Evolutionary conservation across 2,329 filamentous ascomycete genomes (phyloP).

Genomic region (Ustilaginoidea virens): DNA sequence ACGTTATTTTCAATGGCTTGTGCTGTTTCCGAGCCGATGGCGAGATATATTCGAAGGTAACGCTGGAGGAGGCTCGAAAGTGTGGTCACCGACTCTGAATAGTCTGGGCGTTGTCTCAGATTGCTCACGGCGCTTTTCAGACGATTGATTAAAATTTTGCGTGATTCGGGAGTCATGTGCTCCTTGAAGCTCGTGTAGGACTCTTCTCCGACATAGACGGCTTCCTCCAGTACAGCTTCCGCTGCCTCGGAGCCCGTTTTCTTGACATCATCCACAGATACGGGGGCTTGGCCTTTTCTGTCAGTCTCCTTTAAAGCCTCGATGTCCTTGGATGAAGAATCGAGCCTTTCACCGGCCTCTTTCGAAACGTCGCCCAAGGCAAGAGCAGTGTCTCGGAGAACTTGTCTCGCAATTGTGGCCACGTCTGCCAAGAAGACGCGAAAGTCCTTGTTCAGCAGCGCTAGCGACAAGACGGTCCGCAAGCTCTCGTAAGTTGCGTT

Average conservation of each 20-base stretch:
- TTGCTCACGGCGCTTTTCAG: slow-evolving; percentile 63
- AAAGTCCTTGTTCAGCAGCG: slow-evolving; percentile 83
- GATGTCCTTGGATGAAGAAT: slow-evolving; percentile 46
- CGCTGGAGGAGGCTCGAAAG: slow-evolving; percentile 60
- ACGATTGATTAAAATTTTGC: slow-evolving; percentile 55
- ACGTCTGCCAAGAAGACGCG: slow-evolving; percentile 72
- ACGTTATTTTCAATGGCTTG: slow-evolving; percentile 55
- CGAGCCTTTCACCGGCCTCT: slow-evolving; percentile 56
- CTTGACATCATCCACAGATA: slow-evolving; percentile 49
- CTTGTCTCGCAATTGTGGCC: slow-evolving; percentile 61
- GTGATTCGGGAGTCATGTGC: slow-evolving; percentile 58
- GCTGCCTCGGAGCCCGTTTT: slow-evolving; percentile 39
- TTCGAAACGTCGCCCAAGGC: slow-evolving; percentile 63
- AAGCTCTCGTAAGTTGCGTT: slow-evolving; percentile 55
- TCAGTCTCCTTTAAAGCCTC: slow-evolving; percentile 28
- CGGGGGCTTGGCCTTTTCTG: slow-evolving; percentile 15
- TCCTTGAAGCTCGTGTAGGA: slow-evolving; percentile 51
- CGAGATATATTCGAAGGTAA: slow-evolving; percentile 66
- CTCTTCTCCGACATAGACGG: slow-evolving; percentile 30
- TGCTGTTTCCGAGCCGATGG: slow-evolving; percentile 51
- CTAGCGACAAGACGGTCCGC: slow-evolving; percentile 66
- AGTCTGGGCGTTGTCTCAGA: slow-evolving; percentile 63
- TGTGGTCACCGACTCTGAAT: slow-evolving; percentile 72
- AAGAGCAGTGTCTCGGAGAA: slow-evolving; percentile 76
- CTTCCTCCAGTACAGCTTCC: slow-evolving; percentile 10